Base-by-base conservation (phyloP, 2,329 filamentous ascomycete genomes). In the Epichloe brachyelytri region DNA sequence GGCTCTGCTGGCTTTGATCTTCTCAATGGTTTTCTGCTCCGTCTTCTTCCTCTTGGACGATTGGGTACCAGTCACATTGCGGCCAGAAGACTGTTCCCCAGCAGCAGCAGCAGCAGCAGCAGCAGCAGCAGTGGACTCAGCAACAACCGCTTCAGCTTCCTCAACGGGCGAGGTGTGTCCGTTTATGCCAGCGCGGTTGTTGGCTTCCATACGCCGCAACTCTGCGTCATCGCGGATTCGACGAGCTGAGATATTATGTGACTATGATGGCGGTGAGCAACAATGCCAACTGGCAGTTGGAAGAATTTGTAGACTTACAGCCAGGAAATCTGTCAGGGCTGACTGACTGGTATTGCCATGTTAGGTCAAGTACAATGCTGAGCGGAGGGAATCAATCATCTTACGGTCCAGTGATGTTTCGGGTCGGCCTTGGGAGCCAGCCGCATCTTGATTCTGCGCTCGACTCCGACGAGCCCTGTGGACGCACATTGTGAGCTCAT, bases 211-310 rank as follows among this genome's bases (percentile, higher is more conserved):
- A 48, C 74, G 68, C 45, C 77, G 71, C 37, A 65, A 63, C 34
- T 74, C 70, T 17, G 75, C 75, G 54, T 76, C 71, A 19, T 68
- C 62, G 37, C 73, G 71, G 51, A 81, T 81, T 53, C 77, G 72
- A 30, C 70, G 64, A 2, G 78, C 76, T 20, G 79, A 86, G 57
- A 88, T 88, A 59, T 87, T 87, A 64, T 86, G 82, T 2, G 83
- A 79, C 77, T 84, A 36, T 30, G 12, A 17, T 5, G 7, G 37
- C 14, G 36, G 50, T 67, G 46, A 67, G 60, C 43, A 50, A 30
- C 6, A 19, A 11, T 2, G n/a, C 26, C 36, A 14, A n/a, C 5
- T 34, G 43, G n/a, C 20, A 26, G 12, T 22, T 12, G 14, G 15
- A 20, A 12, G 15, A 15, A 17, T 4, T 8, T 30, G 20, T 15